Evolutionary conservation across 2,329 filamentous ascomycete genomes (phyloP).

Genomic region (Aureobasidium musti): DNA sequence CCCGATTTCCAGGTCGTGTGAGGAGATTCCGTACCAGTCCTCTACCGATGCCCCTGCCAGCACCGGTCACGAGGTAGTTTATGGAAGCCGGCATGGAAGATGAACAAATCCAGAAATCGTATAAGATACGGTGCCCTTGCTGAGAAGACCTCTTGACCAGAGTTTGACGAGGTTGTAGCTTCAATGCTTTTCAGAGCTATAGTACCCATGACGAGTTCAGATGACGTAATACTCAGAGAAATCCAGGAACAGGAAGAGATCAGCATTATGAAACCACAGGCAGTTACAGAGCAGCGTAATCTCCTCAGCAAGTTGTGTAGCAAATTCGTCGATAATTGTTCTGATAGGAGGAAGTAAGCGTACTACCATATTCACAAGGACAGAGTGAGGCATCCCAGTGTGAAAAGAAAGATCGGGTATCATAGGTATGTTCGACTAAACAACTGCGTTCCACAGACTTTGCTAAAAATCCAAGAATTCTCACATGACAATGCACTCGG

Average conservation of each 20-base stretch:
- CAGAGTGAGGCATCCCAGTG: neutral
- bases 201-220: too few relatives aligned
- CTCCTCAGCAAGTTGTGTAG: too few relatives aligned
- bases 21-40: constrained; percentile 45
- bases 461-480: neutral
- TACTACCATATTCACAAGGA: neutral
- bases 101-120: neutral
- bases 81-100: constrained; percentile 39
- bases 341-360: too few relatives aligned
- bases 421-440: constrained; percentile 12
- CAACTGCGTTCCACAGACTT: neutral
- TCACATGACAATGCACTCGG: constrained; percentile 84
- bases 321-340: too few relatives aligned
- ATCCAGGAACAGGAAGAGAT: neutral
- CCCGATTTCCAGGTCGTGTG: constrained; percentile 40
- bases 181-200: neutral
- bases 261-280: too few relatives aligned
- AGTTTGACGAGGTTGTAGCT: neutral
- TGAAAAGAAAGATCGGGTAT: neutral
- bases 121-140: neutral
- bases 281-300: too few relatives aligned
- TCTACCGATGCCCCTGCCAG: constrained; percentile 45
- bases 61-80: constrained; percentile 45
- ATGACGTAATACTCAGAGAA: neutral
- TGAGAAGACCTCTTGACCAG: neutral